Percentiles rank a stretch among this genome's conserved stretches.
These are phyloP conservation scores for Fabrea salina DNA, from an alignment of 169 alveolate species.

Conservation along the genomic window DNA sequence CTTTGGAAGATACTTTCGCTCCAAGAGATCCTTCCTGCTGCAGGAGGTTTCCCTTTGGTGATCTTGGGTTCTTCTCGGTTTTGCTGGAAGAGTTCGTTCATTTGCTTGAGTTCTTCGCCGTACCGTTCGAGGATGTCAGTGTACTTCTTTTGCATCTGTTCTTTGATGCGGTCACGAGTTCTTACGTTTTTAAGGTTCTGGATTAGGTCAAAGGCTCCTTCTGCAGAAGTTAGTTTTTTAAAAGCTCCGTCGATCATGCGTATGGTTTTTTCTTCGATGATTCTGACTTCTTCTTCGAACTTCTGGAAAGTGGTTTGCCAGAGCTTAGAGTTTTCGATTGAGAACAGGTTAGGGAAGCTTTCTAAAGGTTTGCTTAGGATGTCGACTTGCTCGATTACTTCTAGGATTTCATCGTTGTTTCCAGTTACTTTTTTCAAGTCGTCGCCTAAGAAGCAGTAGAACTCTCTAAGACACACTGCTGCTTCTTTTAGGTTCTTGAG, in stretches of 20 bases:
- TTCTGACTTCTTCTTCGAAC: conserved; percentile 73
- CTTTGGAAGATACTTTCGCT: conserved; percentile 86
- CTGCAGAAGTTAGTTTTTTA: conserved; percentile 86
- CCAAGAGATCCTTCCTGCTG: conserved; percentile 88
- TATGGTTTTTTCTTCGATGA: conserved; percentile 84
- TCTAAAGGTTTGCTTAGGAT: conserved; percentile 69
- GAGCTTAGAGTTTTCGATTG: conserved; percentile 65
- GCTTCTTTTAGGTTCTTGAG: conserved; percentile 81
- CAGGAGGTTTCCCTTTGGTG: conserved; percentile 75
- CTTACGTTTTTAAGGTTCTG: conserved; percentile 88
- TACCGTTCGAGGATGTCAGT: conserved; percentile 83
- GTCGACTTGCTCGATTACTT: conserved; percentile 79
- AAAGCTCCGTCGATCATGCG: conserved; percentile 81
- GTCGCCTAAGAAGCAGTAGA: conserved; percentile 89
- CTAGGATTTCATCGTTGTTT: conserved; percentile 81
- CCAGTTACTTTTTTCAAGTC: conserved; percentile 92
- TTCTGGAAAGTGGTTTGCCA: conserved; percentile 72
- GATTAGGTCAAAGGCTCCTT: conserved; percentile 92
- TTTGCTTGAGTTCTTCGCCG: conserved; percentile 74
- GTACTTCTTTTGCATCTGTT: conserved; percentile 87
- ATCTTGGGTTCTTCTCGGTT: conserved; percentile 75
- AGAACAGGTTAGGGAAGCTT: conserved; percentile 73
- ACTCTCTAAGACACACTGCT: conserved; percentile 77
- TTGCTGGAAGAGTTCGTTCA: conserved; percentile 67
- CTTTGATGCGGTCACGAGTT: conserved; percentile 84